Evolutionary conservation across 345 rosid genomes (phyloP).

Genomic region (Corchorus capsularis): DNA sequence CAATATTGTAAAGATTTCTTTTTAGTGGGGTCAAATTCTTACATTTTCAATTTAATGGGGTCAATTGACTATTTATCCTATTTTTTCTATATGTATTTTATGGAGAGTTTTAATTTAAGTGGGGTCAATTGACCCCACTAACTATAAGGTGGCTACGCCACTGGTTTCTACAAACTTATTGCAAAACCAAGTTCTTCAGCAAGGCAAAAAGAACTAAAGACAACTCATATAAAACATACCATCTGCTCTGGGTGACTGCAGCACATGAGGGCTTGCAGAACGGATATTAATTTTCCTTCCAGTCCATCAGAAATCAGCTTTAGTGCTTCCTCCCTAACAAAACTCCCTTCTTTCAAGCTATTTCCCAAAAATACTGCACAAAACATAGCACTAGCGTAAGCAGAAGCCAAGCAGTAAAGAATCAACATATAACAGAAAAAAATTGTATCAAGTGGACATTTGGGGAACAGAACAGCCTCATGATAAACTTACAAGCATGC

Average conservation of each 20-base stretch:
- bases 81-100: too few species aligned
- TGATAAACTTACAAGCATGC: slow-evolving; percentile 67
- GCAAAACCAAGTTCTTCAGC: slow-evolving; percentile 3
- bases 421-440: not conserved
- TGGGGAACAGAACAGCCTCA: not conserved
- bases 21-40: too few species aligned
- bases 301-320: slow-evolving; percentile 84
- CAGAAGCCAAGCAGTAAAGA: not conserved
- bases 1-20: too few species aligned
- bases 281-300: slow-evolving; percentile 59
- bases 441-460: not conserved
- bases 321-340: slow-evolving; percentile 46
- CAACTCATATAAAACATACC: slow-evolving; percentile 43
- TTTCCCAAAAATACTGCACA: slow-evolving; percentile 62
- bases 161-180: not conserved
- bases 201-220: not conserved
- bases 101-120: too few species aligned
- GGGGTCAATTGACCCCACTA: too few species aligned
- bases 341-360: slow-evolving; percentile 45
- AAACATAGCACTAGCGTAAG: slow-evolving; percentile 17
- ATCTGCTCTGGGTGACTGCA: slow-evolving; percentile 66
- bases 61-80: too few species aligned
- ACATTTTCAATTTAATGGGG: too few species aligned
- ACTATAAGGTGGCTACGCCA: too few species aligned
- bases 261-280: slow-evolving; percentile 60